These are phyloP conservation scores for Umbelopsis ramanniana DNA, from an alignment of 192 early-diverging fungal genomes.

Conservation along the genomic window DNA sequence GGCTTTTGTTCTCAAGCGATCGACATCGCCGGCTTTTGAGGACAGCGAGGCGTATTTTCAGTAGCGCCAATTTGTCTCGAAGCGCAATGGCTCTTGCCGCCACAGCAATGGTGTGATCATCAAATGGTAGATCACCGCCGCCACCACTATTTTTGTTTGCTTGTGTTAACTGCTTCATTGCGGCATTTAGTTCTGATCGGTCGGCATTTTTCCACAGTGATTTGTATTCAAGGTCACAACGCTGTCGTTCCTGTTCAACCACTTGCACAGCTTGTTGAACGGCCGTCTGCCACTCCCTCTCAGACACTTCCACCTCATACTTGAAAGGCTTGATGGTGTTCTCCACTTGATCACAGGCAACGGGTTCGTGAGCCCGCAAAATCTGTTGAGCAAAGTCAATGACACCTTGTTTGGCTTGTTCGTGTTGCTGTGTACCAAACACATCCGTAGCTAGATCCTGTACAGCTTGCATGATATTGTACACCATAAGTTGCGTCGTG, in stretches of 20 bases:
- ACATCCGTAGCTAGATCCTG: conserved; percentile 71
- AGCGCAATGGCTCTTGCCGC: conserved; percentile 76
- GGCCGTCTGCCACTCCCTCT: conserved; percentile 90
- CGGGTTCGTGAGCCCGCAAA: conserved; percentile 78
- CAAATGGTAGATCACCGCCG: conserved; percentile 59
- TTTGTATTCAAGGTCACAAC: conserved; percentile 66
- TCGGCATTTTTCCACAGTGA: conserved; percentile 74
- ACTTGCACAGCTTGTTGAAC: conserved; percentile 70
- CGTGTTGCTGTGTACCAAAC: conserved; percentile 80
- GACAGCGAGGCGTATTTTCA: conserved; percentile 75
- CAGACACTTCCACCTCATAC: conserved; percentile 89
- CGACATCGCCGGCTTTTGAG: conserved; percentile 79
- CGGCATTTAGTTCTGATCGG: conserved; percentile 75
- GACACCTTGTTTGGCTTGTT: conserved; percentile 72
- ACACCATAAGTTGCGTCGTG: conserved; percentile 88
- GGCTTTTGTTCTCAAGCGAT: conserved; percentile 70
- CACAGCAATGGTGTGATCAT: conserved; percentile 70
- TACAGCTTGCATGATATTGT: conserved; percentile 78
- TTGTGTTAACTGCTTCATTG: conserved; percentile 74
- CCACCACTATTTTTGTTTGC: conserved; percentile 42
- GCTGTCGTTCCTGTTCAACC: conserved; percentile 73
- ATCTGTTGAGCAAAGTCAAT: conserved; percentile 80
- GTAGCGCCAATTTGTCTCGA: conserved; percentile 68
- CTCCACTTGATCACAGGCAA: conserved; percentile 92
- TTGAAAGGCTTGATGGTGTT: conserved; percentile 98